A percentile compares a stretch with the other conserved stretches of the same genome.
phyloP scores from a whole-genome alignment of 2,329 filamentous ascomycete genomes.

The Colletotrichum lentis region DNA sequence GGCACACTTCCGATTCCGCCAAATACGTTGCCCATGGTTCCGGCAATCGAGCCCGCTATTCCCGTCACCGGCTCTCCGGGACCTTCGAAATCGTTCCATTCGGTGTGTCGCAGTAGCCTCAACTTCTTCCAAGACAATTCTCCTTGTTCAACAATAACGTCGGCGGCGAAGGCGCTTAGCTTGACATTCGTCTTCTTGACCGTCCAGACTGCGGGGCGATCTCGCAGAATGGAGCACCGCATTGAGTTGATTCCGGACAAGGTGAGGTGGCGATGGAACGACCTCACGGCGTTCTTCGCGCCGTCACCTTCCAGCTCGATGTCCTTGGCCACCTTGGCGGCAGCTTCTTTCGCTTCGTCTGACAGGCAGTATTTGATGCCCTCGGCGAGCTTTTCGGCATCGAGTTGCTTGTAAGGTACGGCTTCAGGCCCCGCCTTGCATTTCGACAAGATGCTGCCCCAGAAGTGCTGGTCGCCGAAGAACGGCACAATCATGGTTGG shows the following conservation, averaged over 20 bases:
- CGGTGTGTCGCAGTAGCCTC: constrained; percentile 69
- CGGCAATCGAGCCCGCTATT: constrained; percentile 67
- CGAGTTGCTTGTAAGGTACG: constrained; percentile 73
- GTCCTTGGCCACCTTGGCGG: constrained; percentile 64
- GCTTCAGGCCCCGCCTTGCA: constrained; percentile 71
- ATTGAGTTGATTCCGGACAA: constrained; percentile 63
- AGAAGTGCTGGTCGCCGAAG: constrained; percentile 82
- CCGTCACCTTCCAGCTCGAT: constrained; percentile 73
- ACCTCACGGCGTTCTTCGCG: constrained; percentile 72
- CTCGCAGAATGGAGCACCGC: constrained; percentile 71
- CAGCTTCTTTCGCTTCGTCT: constrained; percentile 66
- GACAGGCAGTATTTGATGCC: constrained; percentile 74
- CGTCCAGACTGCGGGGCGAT: constrained; percentile 71
- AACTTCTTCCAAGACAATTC: constrained; percentile 70
- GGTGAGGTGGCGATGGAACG: constrained; percentile 69
- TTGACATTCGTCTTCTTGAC: constrained; percentile 68
- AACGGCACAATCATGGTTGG: constrained; percentile 82
- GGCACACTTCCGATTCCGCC: constrained; percentile 72
- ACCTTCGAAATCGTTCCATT: constrained; percentile 81
- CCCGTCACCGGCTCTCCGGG: constrained; percentile 78
- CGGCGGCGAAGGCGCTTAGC: constrained; percentile 70
- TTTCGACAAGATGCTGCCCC: constrained; percentile 74
- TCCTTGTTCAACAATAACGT: constrained; percentile 69
- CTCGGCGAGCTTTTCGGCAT: constrained; percentile 70
- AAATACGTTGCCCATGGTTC: constrained; percentile 65